Base-by-base conservation (phyloP, 2,329 filamentous ascomycete genomes). In the Hirsutella rhossiliensis region DNA sequence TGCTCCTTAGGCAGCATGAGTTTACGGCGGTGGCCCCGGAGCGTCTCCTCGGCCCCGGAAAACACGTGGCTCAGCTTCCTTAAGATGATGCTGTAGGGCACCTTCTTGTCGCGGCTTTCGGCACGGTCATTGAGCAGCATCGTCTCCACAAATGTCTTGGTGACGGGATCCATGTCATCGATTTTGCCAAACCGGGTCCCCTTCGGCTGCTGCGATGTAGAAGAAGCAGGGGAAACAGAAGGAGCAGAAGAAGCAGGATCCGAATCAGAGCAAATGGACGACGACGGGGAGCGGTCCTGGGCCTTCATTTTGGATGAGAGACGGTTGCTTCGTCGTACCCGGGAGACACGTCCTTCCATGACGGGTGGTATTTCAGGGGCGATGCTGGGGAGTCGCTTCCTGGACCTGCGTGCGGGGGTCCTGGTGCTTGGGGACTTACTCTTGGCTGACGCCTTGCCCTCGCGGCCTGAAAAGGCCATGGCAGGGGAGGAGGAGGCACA, bases 51-150 rank as follows among this genome's bases (percentile, higher is more conserved):
- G 15, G 34, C 40, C n/a, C 45, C 45, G 38, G 12, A n/a, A 31
- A 34, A 43, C 17, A 46, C 8, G 28, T 41, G 27, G 1, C 20
- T n/a, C 9, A 46, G 38, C 19, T 37, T 38, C 23, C 31, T 8
- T 41, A 30, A 30, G 18, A 46, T 46, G 23, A 40, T 28, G 40
- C 38, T 43, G 27, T 43, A 46, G 11, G 41, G 44, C n/a, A 43
- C 37, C 42, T 31, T 17, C 11, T 30, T 17, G n/a, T 6, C 23
- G 12, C 5, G 30, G 8, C 15, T 1, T 38, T 20, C 18, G 5
- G 31, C 20, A 11, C 41, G 41, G 37, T 43, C 38, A 17, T 15
- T 8, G 20, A 46, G 3, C 12, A 46, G 41, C 2, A 32, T 36
- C 12, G 28, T 32, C 12, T 46, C 44, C 18, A 46, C 36, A 17